Percentiles rank a stretch among this genome's conserved stretches.
Conservation (phyloP, 2,329 filamentous ascomycete genomes). For the Hypocreales sp. region DNA sequence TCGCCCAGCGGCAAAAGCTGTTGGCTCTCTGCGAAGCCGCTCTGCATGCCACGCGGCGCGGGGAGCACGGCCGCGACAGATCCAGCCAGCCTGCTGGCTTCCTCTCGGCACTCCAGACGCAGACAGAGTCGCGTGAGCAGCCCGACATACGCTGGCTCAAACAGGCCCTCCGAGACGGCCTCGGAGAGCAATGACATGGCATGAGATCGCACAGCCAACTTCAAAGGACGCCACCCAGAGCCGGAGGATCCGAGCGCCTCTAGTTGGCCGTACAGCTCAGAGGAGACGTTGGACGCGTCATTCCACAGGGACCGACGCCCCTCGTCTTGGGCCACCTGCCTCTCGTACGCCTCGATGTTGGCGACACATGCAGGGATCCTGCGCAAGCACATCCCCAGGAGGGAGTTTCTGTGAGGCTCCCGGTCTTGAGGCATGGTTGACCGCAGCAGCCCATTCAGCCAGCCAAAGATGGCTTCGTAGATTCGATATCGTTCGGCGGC, state of each 20-base stretch:
- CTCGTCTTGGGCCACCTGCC: conserved; percentile 7
- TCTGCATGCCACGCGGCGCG: conserved; percentile 5
- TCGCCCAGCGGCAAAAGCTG: conserved; percentile 8
- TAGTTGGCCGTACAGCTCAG: conserved; percentile 18
- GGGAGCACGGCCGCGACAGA: conserved; percentile 6
- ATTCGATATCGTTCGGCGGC: conserved; percentile 11
- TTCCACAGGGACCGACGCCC: conserved; percentile 12
- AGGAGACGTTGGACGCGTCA: conserved; percentile 10
- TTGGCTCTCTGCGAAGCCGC: conserved; percentile 6
- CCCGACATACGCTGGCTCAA: conserved; percentile 12
- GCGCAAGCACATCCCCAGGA: conserved; percentile 21
- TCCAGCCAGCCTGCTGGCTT: conserved; percentile 12
- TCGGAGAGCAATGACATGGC: conserved; percentile 12
- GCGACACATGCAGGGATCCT: conserved; percentile 13
- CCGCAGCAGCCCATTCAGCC: conserved; percentile 13
- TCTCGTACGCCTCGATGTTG: conserved; percentile 18
- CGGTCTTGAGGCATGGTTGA: conserved; percentile 9
- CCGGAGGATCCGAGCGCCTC: conserved; percentile 13
- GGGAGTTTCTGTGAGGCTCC: conserved; percentile 13
- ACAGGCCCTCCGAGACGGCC: conserved; percentile 14
- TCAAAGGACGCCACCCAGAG: conserved; percentile 18
- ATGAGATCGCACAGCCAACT: conserved; percentile 17
- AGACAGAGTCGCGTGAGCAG: conserved; percentile 14
- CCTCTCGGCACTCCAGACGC: conserved; percentile 10
- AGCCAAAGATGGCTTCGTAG: conserved; percentile 17